Evolutionary conservation across 2,329 filamentous ascomycete genomes (phyloP), one percentile per base, ranked within the genome.

Genomic region (Talaromyces sp.): DNA sequence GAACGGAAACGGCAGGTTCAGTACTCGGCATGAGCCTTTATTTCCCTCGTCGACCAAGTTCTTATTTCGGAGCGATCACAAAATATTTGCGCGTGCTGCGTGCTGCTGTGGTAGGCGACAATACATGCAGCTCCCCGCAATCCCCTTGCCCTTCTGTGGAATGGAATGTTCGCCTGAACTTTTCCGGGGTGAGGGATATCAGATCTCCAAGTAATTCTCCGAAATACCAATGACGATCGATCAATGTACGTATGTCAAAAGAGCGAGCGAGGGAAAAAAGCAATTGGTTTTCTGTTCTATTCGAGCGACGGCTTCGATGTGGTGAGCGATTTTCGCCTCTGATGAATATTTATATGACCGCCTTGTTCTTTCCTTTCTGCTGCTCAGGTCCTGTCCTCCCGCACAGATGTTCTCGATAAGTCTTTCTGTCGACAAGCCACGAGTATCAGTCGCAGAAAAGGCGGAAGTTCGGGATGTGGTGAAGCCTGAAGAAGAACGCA

Each of bases 1-100:
- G 55, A 43, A 60, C 55, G 59, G 59, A 60, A 60, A 56, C 59
- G 56, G 59, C 55, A 51, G 59, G 25, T 37, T 58, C 46, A 53
- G 54, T 31, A 40, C 43, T 59, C 50, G 41, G 25, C 40, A 53
- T 46, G 57, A 50, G 57, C 48, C 31, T 28, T 39, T 28, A 22
- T 48, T 50, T 10, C 41, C 11, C 40, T 46, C 17, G 19, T 46
- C 28, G 40, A 25, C 25, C 25, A 36, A 15, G 25, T 19, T 40
- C 50, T 48, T 50, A n/a, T 40, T 48, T 48, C 51, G 22, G 57
- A 50, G 33, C 13, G 33, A 51, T 59, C 37, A 54, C 36, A 41
- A 50, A 50, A 11, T 40, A 19, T 22, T 28, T 53, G 43, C 33
- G 28, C 19, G 28, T n/a, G 40, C 33, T 50, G 40, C 11, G 35